A percentile compares a stretch with the other conserved stretches of the same genome.
Evolutionary conservation across 345 rosid genomes (phyloP).

Genomic region (Barbarea vulgaris): DNA sequence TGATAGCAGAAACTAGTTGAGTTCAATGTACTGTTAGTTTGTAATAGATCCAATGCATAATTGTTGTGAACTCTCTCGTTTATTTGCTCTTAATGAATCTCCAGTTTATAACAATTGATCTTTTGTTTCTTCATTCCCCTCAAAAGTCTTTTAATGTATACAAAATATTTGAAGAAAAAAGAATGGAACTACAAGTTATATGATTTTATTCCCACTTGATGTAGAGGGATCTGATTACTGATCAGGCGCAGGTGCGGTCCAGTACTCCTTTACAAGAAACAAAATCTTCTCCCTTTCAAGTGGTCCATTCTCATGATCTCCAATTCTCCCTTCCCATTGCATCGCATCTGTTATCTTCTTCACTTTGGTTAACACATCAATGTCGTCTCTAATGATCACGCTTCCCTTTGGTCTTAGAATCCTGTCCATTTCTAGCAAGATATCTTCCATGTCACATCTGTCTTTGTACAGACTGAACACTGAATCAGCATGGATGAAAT

Average conservation of each 20-base stretch:
- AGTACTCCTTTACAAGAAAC: conserved; percentile 69
- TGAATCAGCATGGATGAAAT: conserved; percentile 77
- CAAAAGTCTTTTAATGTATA: conserved; percentile 10
- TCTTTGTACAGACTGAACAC: conserved; percentile 66
- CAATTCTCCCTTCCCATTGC: conserved; percentile 82
- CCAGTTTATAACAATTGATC: conserved; percentile 4
- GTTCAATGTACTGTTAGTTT: conserved; percentile 18
- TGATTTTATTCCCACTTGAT: conserved; percentile 5
- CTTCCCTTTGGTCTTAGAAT: conserved; percentile 81
- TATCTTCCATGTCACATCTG: conserved; percentile 75
- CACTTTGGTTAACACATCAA: conserved; percentile 61
- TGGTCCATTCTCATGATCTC: conserved; percentile 81
- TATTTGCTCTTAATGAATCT: background rate
- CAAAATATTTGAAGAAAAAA: conserved; percentile 15
- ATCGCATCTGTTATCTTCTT: conserved; percentile 63
- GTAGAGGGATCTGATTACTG: conserved; percentile 20
- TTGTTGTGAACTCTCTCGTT: background rate
- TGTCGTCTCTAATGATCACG: conserved; percentile 83
- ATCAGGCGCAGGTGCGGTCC: conserved; percentile 55
- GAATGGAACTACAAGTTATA: conserved; percentile 6
- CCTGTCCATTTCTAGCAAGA: conserved; percentile 88
- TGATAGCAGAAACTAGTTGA: conserved; percentile 9
- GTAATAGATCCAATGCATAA: conserved; percentile 1
- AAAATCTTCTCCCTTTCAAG: conserved; percentile 72
- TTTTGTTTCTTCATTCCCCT: conserved; percentile 11